Conservation (phyloP, 2,329 filamentous ascomycete genomes). For the Pyrenochaeta sp. region DNA sequence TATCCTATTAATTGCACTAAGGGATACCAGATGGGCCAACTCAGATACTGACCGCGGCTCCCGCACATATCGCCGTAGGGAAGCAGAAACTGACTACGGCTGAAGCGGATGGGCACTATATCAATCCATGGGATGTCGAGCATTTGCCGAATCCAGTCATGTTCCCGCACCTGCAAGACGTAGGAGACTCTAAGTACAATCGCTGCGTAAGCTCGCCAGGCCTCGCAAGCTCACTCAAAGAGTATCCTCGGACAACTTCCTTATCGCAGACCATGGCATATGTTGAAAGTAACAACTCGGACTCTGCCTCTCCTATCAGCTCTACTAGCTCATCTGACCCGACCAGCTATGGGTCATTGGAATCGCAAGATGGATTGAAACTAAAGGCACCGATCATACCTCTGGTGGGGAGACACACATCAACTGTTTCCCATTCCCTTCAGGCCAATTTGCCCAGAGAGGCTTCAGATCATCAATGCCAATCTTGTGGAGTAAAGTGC, state of each 20-base stretch:
- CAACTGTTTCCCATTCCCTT: no score
- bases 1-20: constrained; percentile 2
- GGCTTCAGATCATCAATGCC: background rate
- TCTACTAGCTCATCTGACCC: background rate
- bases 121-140: constrained; percentile 19
- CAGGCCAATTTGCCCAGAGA: no score
- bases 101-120: background rate
- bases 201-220: no score
- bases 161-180: constrained; percentile 9
- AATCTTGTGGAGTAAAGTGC: constrained; percentile 3
- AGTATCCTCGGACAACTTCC: no score
- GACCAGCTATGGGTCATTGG: background rate
- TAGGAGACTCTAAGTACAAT: no score
- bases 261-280: background rate
- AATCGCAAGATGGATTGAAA: background rate
- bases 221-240: no score
- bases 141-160: constrained; percentile 21
- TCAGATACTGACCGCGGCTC: constrained; percentile 8
- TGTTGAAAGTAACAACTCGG: background rate
- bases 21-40: constrained; percentile 4
- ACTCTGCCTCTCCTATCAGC: background rate
- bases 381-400: no score
- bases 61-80: background rate
- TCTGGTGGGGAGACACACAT: no score
- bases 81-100: background rate